phyloP scores from a whole-genome alignment of 31 red algal species.

The Pterothamnion heteromorphum region DNA sequence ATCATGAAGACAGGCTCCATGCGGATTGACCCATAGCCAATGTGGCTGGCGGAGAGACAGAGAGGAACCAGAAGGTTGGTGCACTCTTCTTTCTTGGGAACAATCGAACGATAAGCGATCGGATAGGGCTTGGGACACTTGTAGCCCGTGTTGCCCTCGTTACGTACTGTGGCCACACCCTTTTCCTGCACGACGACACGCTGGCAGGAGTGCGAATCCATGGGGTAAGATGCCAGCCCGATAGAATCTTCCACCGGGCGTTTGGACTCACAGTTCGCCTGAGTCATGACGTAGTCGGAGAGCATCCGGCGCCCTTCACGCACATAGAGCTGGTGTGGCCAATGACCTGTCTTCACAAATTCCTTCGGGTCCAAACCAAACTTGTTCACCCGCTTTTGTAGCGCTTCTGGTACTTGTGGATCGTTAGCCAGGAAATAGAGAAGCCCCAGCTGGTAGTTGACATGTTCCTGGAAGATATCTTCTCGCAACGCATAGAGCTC shows the following conservation, averaged over 20 bases:
- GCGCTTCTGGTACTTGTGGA: not conserved
- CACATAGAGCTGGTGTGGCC: not conserved
- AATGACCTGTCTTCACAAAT: not conserved
- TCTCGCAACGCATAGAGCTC: not conserved
- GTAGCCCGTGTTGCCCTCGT: not conserved
- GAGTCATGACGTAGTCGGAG: not conserved
- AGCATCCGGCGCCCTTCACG: not conserved
- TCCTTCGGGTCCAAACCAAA: not conserved
- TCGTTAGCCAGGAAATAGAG: not conserved
- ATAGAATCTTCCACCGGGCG: not conserved
- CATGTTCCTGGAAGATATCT: not conserved
- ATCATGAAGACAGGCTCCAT: not conserved
- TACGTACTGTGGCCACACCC: not conserved
- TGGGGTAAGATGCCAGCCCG: not conserved
- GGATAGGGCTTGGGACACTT: not conserved
- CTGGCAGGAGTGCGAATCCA: not conserved
- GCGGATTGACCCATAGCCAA: not conserved
- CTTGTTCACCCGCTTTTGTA: not conserved
- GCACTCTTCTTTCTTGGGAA: not conserved
- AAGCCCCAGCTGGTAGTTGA: not conserved
- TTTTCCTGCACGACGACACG: not conserved
- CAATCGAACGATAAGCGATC: not conserved
- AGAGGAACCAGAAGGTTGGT: not conserved
- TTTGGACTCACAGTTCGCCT: not conserved
- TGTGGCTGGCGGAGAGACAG: not conserved